These are phyloP conservation scores for Fusarium mundagurra DNA, from an alignment of 2,329 filamentous ascomycete genomes.

Conservation along the genomic window DNA sequence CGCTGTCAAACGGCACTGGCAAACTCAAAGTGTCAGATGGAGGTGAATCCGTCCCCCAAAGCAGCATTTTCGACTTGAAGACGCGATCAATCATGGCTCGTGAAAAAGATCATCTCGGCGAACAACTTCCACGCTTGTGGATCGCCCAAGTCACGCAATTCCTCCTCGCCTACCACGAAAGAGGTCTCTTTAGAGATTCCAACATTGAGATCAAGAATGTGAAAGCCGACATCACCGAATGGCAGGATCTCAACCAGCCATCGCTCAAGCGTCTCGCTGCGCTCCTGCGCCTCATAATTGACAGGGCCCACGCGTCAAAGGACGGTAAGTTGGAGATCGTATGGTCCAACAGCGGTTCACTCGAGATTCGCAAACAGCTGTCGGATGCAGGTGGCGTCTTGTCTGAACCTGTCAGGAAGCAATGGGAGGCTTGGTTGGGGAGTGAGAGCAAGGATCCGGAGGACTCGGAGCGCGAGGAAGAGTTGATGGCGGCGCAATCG, in stretches of 20 bases:
- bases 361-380: conserved; percentile 43
- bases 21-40: conserved; percentile 32
- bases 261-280: conserved; percentile 44
- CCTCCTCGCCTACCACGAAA: conserved; percentile 53
- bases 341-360: background rate
- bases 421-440: conserved; percentile 42
- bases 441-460: background rate
- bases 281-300: conserved; percentile 37
- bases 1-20: background rate
- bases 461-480: conserved; percentile 5
- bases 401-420: conserved; percentile 30
- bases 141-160: conserved; percentile 51
- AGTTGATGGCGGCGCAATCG: conserved; percentile 10
- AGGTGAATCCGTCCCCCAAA: conserved; percentile 45
- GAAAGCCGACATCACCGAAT: conserved; percentile 43
- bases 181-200: conserved; percentile 45
- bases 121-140: conserved; percentile 56
- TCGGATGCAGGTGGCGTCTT: conserved; percentile 36
- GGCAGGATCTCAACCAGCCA: conserved; percentile 49
- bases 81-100: conserved; percentile 47
- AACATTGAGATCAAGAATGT: conserved; percentile 50
- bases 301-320: background rate
- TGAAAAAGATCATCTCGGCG: conserved; percentile 41
- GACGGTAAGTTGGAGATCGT: conserved; percentile 42
- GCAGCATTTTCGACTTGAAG: conserved; percentile 55